Evolutionary conservation across 2,329 filamentous ascomycete species (phyloP), one percentile per base, ranked within the genome.

Genomic region (Hyphodiscus sp.): DNA sequence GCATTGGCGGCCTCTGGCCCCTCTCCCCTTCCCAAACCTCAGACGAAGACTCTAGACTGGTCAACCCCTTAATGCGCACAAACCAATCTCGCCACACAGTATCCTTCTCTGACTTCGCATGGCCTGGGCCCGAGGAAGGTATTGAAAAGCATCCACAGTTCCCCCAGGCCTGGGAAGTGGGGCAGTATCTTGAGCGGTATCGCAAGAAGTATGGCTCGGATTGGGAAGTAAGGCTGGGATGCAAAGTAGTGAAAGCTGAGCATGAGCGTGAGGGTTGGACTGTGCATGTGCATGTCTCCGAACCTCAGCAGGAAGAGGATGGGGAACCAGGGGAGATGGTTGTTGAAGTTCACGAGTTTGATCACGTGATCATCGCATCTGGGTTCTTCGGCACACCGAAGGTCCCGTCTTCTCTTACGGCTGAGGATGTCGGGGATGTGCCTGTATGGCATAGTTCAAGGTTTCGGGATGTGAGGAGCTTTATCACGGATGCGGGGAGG

Each of bases 21-120:
- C 71, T 73, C 1, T 67, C 69, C 68, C 19, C 43, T 2, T 16
- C 5, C 16, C 20, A 47, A 47, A 26, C 16, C 13, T 49, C 70
- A 13, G 75, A 73, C 50, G 60, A 70, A 1, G 81, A 83, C 51
- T 60, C 57, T n/a, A 70, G 61, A 1, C 71, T 80, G 41, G 71
- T 86, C 16, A 81, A 86, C 57, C 86, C 85, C 9, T 76, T 86
- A 50, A 87, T 87, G 76, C 74, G 80, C 16, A 81, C 81, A 3
- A 95, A 95, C 67, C 81, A 91, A 63, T 91, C 86, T 70, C 80
- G 79, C 45, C 89, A 90, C 68, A 89, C 87, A 0, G 82, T 94
- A 58, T 78, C 81, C 61, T 85, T 85, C 62, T 83, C 80, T 58
- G 89, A 92, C 65, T 68, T 89, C 20, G 79, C 86, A 6, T 95